phyloP scores from a whole-genome alignment of 2,329 filamentous ascomycete genomes.

The Penicillium sp. region DNA sequence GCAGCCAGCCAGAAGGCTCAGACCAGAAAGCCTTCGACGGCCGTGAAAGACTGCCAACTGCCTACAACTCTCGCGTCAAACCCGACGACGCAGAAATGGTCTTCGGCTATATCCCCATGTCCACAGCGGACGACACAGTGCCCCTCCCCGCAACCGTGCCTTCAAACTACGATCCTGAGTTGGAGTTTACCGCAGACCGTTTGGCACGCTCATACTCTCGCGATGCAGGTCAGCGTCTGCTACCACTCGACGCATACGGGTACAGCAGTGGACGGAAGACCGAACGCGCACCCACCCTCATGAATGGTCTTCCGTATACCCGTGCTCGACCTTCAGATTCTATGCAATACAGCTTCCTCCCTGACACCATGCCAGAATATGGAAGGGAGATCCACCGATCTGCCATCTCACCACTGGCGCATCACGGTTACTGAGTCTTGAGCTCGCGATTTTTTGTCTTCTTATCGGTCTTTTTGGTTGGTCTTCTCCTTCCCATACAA shows the following conservation, averaged over 20 bases:
- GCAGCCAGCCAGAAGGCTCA: neutral
- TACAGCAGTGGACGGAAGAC: constrained; percentile 38
- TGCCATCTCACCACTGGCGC: constrained; percentile 26
- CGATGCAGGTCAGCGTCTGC: constrained; percentile 19
- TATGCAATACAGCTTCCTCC: constrained; percentile 20
- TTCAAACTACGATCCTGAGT: constrained; percentile 8
- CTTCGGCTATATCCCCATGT: constrained; percentile 32
- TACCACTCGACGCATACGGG: constrained; percentile 40
- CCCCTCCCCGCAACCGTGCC: constrained; percentile 5
- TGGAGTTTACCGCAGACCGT: constrained; percentile 21
- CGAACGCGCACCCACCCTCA: constrained; percentile 29
- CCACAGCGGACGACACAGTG: constrained; percentile 15
- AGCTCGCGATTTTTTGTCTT: constrained; percentile 3
- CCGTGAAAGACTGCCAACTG: constrained; percentile 14
- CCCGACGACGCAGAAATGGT: constrained; percentile 31
- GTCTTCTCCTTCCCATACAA: constrained; percentile 7
- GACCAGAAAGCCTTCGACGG: constrained; percentile 12
- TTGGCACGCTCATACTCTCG: constrained; percentile 22
- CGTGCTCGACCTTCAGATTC: constrained; percentile 29
- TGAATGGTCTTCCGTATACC: constrained; percentile 45
- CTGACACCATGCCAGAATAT: constrained; percentile 25
- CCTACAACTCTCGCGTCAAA: constrained; percentile 18
- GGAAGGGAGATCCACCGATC: constrained; percentile 22
- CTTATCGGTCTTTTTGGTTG: neutral
- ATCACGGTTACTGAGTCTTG: constrained; percentile 18